Evolutionary conservation across 108 stramenopile species (phyloP).

Genomic region (Fragilariopsis cylindrus): DNA sequence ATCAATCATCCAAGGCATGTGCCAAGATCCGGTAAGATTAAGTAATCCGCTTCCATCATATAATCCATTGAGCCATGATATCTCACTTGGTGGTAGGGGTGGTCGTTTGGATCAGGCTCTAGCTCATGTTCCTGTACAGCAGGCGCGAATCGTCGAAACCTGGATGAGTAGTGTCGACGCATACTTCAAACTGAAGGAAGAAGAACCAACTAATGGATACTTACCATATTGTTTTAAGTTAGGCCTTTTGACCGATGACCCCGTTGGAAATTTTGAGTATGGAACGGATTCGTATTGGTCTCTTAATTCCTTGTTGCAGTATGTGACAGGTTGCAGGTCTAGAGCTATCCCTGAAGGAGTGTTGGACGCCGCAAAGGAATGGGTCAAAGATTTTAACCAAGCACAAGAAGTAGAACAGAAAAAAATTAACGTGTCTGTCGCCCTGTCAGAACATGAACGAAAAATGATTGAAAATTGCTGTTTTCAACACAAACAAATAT

Average conservation of each 20-base stretch:
- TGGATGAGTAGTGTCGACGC: conserved; percentile 84
- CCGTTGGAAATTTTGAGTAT: conserved; percentile 42
- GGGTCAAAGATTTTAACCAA: conserved; percentile 42
- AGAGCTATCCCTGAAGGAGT: conserved; percentile 46
- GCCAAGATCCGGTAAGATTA: conserved; percentile 36
- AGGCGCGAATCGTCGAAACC: conserved; percentile 67
- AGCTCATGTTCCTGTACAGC: conserved; percentile 48
- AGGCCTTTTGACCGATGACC: conserved; percentile 52
- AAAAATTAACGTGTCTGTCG: conserved; percentile 4
- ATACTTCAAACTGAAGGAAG: conserved; percentile 69
- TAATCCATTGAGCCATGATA: conserved; percentile 37
- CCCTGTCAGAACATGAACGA: conserved; percentile 26
- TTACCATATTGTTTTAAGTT: conserved; percentile 75
- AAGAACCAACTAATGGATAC: conserved; percentile 74
- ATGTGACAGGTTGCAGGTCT: conserved; percentile 68
- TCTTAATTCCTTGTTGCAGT: conserved; percentile 72
- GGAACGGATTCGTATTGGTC: conserved; percentile 56
- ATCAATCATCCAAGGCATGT: conserved; percentile 20
- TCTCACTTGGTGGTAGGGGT: conserved; percentile 15
- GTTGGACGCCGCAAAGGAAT: conserved; percentile 53
- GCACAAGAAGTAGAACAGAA: conserved; percentile 14
- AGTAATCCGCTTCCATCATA: conserved; percentile 35
- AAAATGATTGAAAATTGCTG: conserved; percentile 68
- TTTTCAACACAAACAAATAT: conserved; percentile 76
- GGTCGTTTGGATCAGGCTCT: conserved; percentile 38